These are phyloP conservation scores for Zymoseptoria ardabiliae DNA, from an alignment of 2,329 filamentous ascomycete species.

Conservation along the genomic window DNA sequence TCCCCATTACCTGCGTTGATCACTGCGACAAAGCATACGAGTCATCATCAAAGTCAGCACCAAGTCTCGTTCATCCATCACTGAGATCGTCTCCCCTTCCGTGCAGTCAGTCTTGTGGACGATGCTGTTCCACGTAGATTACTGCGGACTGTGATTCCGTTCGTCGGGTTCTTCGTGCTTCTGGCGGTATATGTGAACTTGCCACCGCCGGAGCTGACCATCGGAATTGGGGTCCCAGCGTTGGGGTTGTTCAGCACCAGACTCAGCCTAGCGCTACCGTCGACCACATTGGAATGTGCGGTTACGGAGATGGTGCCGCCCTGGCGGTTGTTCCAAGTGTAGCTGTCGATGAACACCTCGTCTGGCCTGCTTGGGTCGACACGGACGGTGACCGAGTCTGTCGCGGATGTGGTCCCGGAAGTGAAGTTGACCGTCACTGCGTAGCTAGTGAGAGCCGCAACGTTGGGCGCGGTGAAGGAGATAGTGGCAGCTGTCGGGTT, in stretches of 20 bases:
- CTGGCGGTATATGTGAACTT: constrained; percentile 25
- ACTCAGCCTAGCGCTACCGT: constrained; percentile 21
- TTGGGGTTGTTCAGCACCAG: not conserved
- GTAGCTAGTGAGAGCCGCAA: not conserved
- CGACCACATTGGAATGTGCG: constrained; percentile 31
- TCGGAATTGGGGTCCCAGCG: constrained; percentile 19
- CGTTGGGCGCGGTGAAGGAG: not conserved
- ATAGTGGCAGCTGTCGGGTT: not conserved
- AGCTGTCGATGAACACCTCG: constrained; percentile 28
- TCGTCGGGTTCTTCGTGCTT: constrained; percentile 23
- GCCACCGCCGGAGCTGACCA: constrained; percentile 19
- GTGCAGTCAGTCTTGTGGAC: too few relatives aligned
- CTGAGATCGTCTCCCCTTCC: too few relatives aligned
- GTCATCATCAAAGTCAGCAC: too few relatives aligned
- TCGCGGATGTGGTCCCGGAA: constrained; percentile 20
- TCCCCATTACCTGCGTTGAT: too few relatives aligned
- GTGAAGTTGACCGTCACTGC: not conserved
- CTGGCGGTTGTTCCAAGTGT: constrained; percentile 27
- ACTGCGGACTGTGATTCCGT: constrained; percentile 18
- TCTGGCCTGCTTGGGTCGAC: constrained; percentile 23
- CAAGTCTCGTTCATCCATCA: too few relatives aligned
- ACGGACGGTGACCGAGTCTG: constrained; percentile 25
- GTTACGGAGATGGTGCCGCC: constrained; percentile 28
- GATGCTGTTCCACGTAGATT: not conserved
- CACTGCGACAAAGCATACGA: too few relatives aligned